A percentile compares a stretch with the other conserved stretches of the same genome.
Conservation (phyloP, 2,329 filamentous ascomycete species). For the Colletotrichum spaethianum region DNA sequence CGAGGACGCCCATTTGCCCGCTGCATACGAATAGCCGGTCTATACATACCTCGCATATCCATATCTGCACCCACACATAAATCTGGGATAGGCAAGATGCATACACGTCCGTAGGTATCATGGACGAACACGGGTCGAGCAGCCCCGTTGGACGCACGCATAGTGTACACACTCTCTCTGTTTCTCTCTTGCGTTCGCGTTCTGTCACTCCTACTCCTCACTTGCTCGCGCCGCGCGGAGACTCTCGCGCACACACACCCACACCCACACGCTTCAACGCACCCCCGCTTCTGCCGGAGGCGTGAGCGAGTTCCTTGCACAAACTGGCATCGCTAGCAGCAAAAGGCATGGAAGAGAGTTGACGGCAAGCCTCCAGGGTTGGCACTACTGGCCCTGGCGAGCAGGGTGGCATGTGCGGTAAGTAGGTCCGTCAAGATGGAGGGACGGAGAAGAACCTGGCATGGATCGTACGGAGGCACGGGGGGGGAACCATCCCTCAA, state of each 20-base stretch:
- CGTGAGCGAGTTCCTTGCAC: conserved; percentile 40
- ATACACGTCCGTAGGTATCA: conserved; percentile 17
- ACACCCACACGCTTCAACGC: conserved; percentile 12
- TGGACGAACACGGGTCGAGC: conserved; percentile 22
- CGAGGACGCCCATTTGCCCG: neutral
- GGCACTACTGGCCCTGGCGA: conserved; percentile 35
- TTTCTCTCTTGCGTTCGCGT: conserved; percentile 2
- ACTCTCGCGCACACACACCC: conserved; percentile 5
- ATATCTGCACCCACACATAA: conserved; percentile 8
- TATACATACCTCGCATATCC: neutral
- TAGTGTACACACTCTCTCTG: conserved; percentile 2
- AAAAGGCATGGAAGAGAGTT: conserved; percentile 36
- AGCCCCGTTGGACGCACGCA: conserved; percentile 28
- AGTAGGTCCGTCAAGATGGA: conserved; percentile 51
- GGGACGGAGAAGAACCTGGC: conserved; percentile 48
- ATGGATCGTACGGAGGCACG: conserved; percentile 48
- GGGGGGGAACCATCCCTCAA: conserved; percentile 40
- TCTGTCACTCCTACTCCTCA: conserved; percentile 4
- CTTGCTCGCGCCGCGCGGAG: neutral
- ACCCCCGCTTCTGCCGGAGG: conserved; percentile 42
- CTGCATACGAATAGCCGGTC: neutral
- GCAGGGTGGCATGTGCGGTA: conserved; percentile 39
- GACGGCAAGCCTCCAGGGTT: conserved; percentile 41
- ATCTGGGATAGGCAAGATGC: conserved; percentile 12
- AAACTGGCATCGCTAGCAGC: conserved; percentile 39